Evolutionary conservation across 257 asterid genomes (phyloP), one percentile per base, ranked within the genome.

Genomic region (Lycium barbarum): DNA sequence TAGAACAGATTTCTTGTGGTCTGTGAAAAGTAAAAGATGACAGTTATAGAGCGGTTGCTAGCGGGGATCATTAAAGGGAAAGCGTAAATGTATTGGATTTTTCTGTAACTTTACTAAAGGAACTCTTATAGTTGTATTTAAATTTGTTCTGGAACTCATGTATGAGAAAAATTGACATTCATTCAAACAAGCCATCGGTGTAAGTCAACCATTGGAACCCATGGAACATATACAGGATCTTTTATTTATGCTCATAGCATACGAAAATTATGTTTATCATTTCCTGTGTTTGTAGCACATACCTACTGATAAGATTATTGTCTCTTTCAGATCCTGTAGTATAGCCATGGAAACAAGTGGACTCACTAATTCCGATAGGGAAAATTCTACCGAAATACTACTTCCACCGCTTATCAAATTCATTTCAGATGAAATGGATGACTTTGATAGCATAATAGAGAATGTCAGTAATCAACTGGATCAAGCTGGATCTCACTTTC

Each of bases 371-470:
- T 53, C 68, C 61, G 85, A 36, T 45, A 80, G 55, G 7, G 85
- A 79, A 49, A 82, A 80, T n/a, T 68, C 84, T 20, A 15, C 73
- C 6, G 87, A 89, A 72, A 85, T 43, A 58, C 80, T 91, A 58
- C 80, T 91, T 74, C 98, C 96, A 49, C 70, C 92, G 0, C 88
- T 92, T 67, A 90, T 94, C 86, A 87, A 88, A 86, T 85, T 88
- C 15, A 93, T 93, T 12, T 53, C 85, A 22, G 87, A 88, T 14
- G 84, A 90, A 65, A 90, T 90, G 81, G 91, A 91, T 55, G 97
- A 94, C 72, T 92, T 92, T 59, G 97, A 91, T 43, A 84, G 81
- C 22, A 33, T 86, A 13, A 78, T 76, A 81, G 81, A 36, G 3
- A 79, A 76, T 7, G 51, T 26, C 40, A 85, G 80, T 35, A 71